phyloP scores from a whole-genome alignment of 2,329 filamentous ascomycete species.

The Xylaria sp. region DNA sequence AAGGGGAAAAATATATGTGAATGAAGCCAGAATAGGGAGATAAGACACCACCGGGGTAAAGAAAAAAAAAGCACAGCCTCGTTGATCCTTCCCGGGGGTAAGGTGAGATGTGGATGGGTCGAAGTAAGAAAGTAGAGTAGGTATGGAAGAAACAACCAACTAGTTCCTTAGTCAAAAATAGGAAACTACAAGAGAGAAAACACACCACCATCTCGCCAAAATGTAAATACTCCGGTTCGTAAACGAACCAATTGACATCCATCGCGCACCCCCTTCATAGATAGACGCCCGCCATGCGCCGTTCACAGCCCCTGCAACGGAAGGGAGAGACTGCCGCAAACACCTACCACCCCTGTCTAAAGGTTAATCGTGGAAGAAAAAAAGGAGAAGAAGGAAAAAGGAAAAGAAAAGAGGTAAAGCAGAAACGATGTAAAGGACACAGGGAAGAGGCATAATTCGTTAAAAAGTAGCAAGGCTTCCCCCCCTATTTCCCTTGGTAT shows the following conservation, averaged over 20 bases:
- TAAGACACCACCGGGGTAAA: background rate
- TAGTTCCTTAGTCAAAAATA: too few species aligned
- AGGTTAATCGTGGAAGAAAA: background rate
- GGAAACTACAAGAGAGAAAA: background rate
- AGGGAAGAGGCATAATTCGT: background rate
- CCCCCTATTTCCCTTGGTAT: too few species aligned
- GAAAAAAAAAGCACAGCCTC: background rate
- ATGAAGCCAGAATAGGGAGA: too few species aligned
- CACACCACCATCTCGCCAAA: conserved; percentile 5
- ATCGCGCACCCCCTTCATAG: conserved; percentile 10
- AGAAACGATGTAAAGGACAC: background rate
- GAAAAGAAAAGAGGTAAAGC: conserved; percentile 12
- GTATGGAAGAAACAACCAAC: background rate
- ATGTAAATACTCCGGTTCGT: conserved; percentile 10
- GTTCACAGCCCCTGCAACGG: conserved; percentile 7
- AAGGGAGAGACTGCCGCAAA: conserved; percentile 7
- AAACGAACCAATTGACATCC: conserved; percentile 1
- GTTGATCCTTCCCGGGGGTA: background rate
- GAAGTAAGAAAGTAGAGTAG: background rate
- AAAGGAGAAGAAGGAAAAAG: too few species aligned
- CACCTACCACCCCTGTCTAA: background rate
- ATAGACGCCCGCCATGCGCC: conserved; percentile 19
- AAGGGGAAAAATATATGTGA: background rate
- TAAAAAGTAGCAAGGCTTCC: background rate
- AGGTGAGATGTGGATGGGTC: background rate